phyloP scores from a whole-genome alignment of 805 yeast species.

The Candida krabiensis region DNA sequence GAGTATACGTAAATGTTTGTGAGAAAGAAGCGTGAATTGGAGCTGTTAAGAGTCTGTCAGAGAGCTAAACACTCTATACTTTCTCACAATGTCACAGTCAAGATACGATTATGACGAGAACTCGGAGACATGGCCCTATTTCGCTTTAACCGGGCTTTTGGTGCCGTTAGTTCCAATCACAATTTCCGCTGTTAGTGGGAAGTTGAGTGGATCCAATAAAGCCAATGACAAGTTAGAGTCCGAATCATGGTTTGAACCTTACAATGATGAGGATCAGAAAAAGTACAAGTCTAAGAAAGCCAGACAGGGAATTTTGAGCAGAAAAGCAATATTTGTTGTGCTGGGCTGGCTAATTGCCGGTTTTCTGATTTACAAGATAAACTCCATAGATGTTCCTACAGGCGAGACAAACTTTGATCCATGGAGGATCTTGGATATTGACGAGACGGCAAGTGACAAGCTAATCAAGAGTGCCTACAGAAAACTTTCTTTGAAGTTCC shows the following conservation, averaged over 20 bases:
- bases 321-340: conserved; percentile 27
- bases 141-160: conserved; percentile 69
- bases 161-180: conserved; percentile 63
- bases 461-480: conserved; percentile 82
- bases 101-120: conserved; percentile 83
- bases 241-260: conserved; percentile 32
- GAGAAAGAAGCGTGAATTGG: too few relatives aligned
- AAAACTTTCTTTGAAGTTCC: conserved; percentile 82
- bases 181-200: conserved; percentile 22
- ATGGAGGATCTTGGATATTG: conserved; percentile 77
- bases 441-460: conserved; percentile 65
- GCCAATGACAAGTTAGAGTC: conserved; percentile 21
- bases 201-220: conserved; percentile 1
- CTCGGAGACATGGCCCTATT: conserved; percentile 92
- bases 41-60: too few relatives aligned
- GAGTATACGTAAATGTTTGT: too few relatives aligned
- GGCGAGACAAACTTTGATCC: conserved; percentile 73
- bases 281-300: conserved; percentile 29
- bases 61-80: too few relatives aligned
- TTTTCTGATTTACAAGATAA: conserved; percentile 39
- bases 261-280: conserved; percentile 31
- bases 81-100: conserved; percentile 49
- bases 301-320: conserved; percentile 37
- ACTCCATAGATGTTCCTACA: conserved; percentile 45
- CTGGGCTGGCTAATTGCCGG: conserved; percentile 65